Evolutionary conservation across 176 grass and related monocot species (phyloP), one percentile per base, ranked within the genome.

Genomic region (Luzula sylvatica): DNA sequence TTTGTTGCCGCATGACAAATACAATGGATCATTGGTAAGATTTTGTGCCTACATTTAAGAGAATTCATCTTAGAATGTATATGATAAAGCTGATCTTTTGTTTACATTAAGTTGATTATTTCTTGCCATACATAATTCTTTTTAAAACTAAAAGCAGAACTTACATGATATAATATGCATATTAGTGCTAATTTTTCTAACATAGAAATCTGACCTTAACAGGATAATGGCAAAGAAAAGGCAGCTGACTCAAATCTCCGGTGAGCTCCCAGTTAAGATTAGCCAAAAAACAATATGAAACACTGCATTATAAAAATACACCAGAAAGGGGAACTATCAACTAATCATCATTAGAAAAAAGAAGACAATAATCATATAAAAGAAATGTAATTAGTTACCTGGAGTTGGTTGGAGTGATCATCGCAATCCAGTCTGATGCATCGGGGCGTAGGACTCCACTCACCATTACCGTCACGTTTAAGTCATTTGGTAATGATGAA

Each of bases 351-450:
- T 56, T 14, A 27, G 55, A 45, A 19, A 22, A 44, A n/a, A 27
- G n/a, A n/a, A n/a, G n/a, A 35, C 9, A 35, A 35, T 35, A 7
- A 9, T 9, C 30, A 9, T 7, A 35, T 35, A 35, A 35, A 4
- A 7, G 5, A 35, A 35, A 35, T 35, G 9, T 1, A 35, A 35
- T 35, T 15, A 19, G 16, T 73, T 32, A 87, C 83, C 55, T 71
- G 41, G 79, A 79, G 67, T 83, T 75, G 8, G 79, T 79, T 21
- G 85, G 85, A 51, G 85, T 72, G 47, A 89, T 73, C 85, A 89
- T 80, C 61, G 74, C 79, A 56, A 89, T 35, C 85, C 79, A 89
- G 61, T 89, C 62, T 13, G 63, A 65, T 4, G 15, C 11, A 21
- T 50, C 15, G 23, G 79, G 85, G 21, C 19, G 15, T 25, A 21